A percentile compares a stretch with the other conserved stretches of the same genome.
Conservation (phyloP, 257 asterid species). For the Capsicum chinense region DNA sequence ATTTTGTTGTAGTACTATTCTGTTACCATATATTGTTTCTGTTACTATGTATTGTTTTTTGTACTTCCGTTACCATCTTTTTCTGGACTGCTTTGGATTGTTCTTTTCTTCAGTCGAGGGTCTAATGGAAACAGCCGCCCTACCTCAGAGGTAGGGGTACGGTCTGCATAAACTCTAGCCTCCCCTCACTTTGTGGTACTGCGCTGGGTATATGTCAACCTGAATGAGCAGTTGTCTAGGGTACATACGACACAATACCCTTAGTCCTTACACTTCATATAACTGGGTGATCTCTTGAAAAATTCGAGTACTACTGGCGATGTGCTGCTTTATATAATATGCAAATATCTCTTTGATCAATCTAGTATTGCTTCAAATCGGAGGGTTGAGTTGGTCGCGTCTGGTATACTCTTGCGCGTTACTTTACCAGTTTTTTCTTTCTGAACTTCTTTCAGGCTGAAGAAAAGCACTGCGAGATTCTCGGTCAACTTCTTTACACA, state of each 20-base stretch:
- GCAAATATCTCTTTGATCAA: neutral
- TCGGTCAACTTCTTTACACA: slow-evolving; percentile 79
- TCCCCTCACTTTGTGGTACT: no score
- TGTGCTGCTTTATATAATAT: neutral
- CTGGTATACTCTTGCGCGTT: neutral
- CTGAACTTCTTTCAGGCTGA: slow-evolving; percentile 37
- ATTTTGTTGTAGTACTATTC: no score
- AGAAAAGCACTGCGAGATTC: slow-evolving; percentile 46
- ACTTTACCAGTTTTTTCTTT: neutral
- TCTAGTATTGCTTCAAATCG: neutral
- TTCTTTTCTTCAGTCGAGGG: no score
- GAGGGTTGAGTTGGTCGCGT: neutral
- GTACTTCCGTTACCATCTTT: no score
- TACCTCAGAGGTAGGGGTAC: no score
- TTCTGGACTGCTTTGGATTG: no score
- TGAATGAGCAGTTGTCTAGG: neutral
- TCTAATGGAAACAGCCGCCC: no score
- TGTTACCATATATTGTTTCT: no score
- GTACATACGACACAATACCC: neutral
- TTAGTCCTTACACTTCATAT: neutral
- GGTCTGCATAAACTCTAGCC: no score
- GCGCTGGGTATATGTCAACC: no score
- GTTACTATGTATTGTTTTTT: no score
- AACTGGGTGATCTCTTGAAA: neutral
- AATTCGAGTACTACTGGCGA: neutral